phyloP scores from a whole-genome alignment of 116 monocot genomes.

The Zostera marina region DNA sequence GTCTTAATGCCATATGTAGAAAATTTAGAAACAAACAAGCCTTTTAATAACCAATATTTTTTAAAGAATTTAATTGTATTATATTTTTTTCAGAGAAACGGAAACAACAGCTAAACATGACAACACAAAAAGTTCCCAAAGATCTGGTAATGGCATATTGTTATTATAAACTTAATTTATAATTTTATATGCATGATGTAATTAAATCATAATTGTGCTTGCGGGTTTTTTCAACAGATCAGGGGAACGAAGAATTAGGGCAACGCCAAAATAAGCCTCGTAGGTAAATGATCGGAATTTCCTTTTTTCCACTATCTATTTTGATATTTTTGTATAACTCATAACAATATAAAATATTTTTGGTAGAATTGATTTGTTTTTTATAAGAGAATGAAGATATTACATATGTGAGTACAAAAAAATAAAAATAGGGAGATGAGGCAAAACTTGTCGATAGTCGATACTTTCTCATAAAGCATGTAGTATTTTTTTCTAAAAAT shows the following conservation, averaged over 20 bases:
- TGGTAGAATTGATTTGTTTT: no score
- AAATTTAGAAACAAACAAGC: no score
- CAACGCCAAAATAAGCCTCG: constrained; percentile 88
- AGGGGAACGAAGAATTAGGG: constrained; percentile 46
- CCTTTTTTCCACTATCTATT: background rate
- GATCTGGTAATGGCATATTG: background rate
- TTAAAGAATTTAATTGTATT: background rate
- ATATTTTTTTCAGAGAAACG: background rate
- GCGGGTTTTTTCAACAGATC: background rate
- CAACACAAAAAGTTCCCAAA: background rate
- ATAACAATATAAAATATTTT: no score
- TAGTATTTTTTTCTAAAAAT: background rate
- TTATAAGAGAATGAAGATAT: no score
- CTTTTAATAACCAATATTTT: no score
- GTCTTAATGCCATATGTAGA: no score
- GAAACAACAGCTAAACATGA: background rate
- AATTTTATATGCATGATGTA: background rate
- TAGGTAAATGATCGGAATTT: constrained; percentile 34
- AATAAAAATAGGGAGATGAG: no score
- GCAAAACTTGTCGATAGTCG: no score
- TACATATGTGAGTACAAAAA: no score
- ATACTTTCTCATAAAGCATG: no score
- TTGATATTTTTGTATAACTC: background rate
- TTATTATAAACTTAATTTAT: background rate
- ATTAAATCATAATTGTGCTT: background rate